Percentiles rank a stretch among this genome's conserved stretches.
Evolutionary conservation across 1,139 yeast species (phyloP).

Genomic region (Diutina catenulata): DNA sequence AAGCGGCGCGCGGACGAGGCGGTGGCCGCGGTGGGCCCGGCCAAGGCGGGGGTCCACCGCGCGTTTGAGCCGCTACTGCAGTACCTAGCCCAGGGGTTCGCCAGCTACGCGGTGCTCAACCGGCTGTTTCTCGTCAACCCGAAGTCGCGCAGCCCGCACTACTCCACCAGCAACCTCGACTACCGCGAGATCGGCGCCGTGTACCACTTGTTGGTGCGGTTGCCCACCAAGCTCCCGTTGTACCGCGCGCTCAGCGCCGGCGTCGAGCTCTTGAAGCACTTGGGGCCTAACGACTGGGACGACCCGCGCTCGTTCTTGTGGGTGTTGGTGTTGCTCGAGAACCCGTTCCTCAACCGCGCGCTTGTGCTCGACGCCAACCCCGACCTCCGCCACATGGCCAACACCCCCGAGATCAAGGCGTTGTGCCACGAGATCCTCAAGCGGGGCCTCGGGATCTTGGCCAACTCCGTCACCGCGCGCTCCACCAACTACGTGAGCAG

Average conservation of each 20-base stretch:
- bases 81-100: slow-evolving; percentile 31
- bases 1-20: slow-evolving; percentile 20
- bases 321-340: slow-evolving; percentile 50
- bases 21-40: slow-evolving; percentile 11
- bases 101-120: slow-evolving; percentile 29
- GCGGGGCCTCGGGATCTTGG: slow-evolving; percentile 52
- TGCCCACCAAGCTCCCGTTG: slow-evolving; percentile 53
- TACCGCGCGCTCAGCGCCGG: slow-evolving; percentile 40
- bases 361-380: slow-evolving; percentile 18
- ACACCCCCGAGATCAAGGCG: slow-evolving; percentile 39
- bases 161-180: slow-evolving; percentile 35
- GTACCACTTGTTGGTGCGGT: slow-evolving; percentile 28
- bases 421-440: slow-evolving; percentile 55
- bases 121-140: slow-evolving; percentile 31
- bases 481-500: slow-evolving; percentile 36
- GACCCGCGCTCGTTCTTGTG: slow-evolving; percentile 34
- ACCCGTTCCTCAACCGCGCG: slow-evolving; percentile 43
- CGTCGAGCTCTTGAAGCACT: slow-evolving; percentile 32
- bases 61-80: slow-evolving; percentile 39
- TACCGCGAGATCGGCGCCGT: slow-evolving; percentile 28
- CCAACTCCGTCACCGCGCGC: slow-evolving; percentile 33
- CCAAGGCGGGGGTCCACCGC: slow-evolving; percentile 17
- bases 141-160: slow-evolving; percentile 15
- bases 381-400: slow-evolving; percentile 18
- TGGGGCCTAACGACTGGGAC: slow-evolving; percentile 20